phyloP scores from a whole-genome alignment of 164 flowering plant species.

The Vitis rotundifolia region DNA sequence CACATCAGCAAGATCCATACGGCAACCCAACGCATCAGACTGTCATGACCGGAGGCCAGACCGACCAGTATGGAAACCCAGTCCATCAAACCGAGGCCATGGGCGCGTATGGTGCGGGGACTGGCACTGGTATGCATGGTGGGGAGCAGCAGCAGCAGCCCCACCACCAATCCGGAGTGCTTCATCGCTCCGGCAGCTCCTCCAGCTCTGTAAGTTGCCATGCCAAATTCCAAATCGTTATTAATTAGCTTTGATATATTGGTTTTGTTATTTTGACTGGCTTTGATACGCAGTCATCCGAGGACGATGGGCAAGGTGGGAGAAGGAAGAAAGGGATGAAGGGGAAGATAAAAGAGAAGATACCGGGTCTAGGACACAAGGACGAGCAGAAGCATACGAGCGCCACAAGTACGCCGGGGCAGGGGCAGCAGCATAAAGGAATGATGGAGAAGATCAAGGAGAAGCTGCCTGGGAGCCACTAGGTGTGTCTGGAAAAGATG shows the following conservation, averaged over 20 bases:
- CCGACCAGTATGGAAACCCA: slow-evolving; percentile 4
- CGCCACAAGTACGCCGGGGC: slow-evolving; percentile 9
- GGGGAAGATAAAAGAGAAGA: slow-evolving; percentile 62
- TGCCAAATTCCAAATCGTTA: not conserved
- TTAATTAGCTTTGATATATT: not conserved
- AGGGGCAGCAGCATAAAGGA: slow-evolving; percentile 41
- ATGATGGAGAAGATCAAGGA: slow-evolving; percentile 77
- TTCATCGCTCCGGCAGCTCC: slow-evolving; percentile 62
- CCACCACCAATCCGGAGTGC: slow-evolving; percentile 8
- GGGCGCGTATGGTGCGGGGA: not conserved
- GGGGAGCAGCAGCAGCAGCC: not conserved
- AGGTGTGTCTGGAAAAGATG: no score
- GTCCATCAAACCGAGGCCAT: not conserved
- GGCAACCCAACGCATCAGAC: not conserved
- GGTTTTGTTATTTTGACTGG: not conserved
- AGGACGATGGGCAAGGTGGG: slow-evolving; percentile 73
- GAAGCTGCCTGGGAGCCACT: slow-evolving; percentile 50
- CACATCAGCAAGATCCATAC: not conserved
- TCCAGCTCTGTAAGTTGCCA: slow-evolving; percentile 56
- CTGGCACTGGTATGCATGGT: not conserved
- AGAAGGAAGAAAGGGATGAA: slow-evolving; percentile 67
- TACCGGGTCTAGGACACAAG: slow-evolving; percentile 42
- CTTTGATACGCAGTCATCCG: slow-evolving; percentile 35
- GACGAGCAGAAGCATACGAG: slow-evolving; percentile 5
- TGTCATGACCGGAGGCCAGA: not conserved